A percentile compares a stretch with the other conserved stretches of the same genome.
Evolutionary conservation across 1,284 basidiomycete genomes (phyloP).

Genomic region (Naganishia cerealis): DNA sequence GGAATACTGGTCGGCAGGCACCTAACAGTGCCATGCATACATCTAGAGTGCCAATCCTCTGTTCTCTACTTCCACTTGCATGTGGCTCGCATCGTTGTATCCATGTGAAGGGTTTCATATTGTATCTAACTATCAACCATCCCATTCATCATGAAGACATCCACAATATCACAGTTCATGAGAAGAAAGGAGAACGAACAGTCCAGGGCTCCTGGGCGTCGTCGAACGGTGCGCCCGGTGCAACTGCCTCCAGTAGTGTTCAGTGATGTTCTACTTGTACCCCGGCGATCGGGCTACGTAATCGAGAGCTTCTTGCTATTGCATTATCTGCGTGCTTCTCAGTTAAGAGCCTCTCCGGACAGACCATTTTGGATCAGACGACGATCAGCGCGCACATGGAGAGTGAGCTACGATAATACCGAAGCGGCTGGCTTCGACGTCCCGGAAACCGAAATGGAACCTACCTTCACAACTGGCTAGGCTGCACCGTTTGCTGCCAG

Average conservation of each 20-base stretch:
- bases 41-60: not conserved
- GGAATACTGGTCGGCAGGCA: not conserved
- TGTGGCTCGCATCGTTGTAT: constrained; percentile 6
- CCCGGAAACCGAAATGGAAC: not conserved
- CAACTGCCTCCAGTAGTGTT: not conserved
- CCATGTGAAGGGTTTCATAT: not conserved
- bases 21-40: not conserved
- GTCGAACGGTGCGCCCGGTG: too few species aligned
- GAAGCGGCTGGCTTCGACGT: not conserved
- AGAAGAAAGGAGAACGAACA: not conserved
- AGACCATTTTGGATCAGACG: not conserved
- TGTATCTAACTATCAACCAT: constrained; percentile 4
- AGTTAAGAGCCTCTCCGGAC: too few species aligned
- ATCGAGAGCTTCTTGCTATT: not conserved
- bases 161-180: not conserved
- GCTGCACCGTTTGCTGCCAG: not conserved
- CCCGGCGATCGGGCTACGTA: not conserved
- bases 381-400: not conserved
- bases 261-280: not conserved
- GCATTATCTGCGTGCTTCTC: too few species aligned
- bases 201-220: not conserved
- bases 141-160: not conserved
- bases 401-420: not conserved
- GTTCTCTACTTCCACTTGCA: not conserved
- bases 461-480: too few species aligned